These are phyloP conservation scores for Tephrocybe sp. DNA, from an alignment of 768 basidiomycete species.

Conservation along the genomic window DNA sequence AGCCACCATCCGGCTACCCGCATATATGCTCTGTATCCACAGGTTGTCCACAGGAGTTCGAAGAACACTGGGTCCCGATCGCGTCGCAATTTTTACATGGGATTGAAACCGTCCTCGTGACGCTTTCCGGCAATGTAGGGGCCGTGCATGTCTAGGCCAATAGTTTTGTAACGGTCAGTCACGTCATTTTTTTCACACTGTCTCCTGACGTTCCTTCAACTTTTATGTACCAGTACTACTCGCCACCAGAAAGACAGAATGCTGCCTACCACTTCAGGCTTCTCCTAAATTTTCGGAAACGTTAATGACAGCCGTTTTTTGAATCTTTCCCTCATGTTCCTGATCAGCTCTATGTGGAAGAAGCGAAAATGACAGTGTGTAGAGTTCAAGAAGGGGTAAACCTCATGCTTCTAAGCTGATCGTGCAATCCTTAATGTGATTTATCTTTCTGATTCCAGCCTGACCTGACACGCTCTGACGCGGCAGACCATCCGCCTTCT, in stretches of 20 bases:
- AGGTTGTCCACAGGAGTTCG: background rate
- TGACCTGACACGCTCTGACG: constrained; percentile 19
- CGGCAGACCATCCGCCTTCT: constrained; percentile 18
- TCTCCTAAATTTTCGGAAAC: constrained; percentile 7
- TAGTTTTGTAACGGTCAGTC: no score
- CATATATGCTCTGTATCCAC: background rate
- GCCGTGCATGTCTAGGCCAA: background rate
- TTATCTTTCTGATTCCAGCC: constrained; percentile 15
- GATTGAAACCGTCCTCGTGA: background rate
- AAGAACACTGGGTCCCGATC: constrained; percentile 6
- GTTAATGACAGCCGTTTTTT: background rate
- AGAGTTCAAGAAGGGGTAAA: constrained; percentile 11
- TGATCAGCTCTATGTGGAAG: constrained; percentile 15
- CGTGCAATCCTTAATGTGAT: constrained; percentile 13
- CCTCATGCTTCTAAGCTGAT: constrained; percentile 19
- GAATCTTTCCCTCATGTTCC: constrained; percentile 11
- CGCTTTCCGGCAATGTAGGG: background rate
- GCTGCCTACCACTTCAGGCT: background rate
- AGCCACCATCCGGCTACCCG: background rate
- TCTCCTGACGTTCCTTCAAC: background rate
- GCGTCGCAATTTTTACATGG: background rate
- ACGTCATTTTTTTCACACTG: no score
- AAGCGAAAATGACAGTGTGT: constrained; percentile 4
- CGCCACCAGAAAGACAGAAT: constrained; percentile 1
- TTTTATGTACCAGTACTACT: background rate